Conservation (phyloP, 2,329 filamentous ascomycete genomes). For the Alternaria ethzedia region DNA sequence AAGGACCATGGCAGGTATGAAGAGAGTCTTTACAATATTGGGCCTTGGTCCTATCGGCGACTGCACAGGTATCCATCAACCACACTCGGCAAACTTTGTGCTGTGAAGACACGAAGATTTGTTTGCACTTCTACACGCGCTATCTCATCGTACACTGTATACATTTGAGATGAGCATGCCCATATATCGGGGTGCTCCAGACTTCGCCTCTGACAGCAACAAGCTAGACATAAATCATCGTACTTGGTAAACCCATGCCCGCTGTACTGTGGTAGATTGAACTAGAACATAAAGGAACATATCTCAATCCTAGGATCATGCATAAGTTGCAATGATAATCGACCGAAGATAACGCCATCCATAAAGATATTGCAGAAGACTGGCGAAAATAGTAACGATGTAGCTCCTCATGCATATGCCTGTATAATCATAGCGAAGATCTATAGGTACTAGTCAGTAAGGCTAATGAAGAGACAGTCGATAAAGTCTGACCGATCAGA, state of each 20-base stretch:
- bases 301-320: not conserved
- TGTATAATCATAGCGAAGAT: not conserved
- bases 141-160: not conserved
- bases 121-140: not conserved
- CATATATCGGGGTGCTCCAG: not conserved
- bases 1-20: not conserved
- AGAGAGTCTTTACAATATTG: not conserved
- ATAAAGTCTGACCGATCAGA: not conserved
- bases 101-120: not conserved
- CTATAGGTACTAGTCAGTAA: not conserved
- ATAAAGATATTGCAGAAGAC: not conserved
- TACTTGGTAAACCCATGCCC: not conserved
- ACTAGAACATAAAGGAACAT: not conserved
- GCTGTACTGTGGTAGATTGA: not conserved
- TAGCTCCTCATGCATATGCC: not conserved
- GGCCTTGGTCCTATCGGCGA: not conserved
- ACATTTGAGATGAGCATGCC: not conserved
- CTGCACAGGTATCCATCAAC: not conserved
- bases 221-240: not conserved
- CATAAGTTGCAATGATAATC: not conserved
- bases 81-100: not conserved
- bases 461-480: not conserved
- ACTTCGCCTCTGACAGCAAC: not conserved
- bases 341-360: not conserved
- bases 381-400: not conserved